Conservation (phyloP, 2,329 filamentous ascomycete species). For the Colletotrichum sp. region DNA sequence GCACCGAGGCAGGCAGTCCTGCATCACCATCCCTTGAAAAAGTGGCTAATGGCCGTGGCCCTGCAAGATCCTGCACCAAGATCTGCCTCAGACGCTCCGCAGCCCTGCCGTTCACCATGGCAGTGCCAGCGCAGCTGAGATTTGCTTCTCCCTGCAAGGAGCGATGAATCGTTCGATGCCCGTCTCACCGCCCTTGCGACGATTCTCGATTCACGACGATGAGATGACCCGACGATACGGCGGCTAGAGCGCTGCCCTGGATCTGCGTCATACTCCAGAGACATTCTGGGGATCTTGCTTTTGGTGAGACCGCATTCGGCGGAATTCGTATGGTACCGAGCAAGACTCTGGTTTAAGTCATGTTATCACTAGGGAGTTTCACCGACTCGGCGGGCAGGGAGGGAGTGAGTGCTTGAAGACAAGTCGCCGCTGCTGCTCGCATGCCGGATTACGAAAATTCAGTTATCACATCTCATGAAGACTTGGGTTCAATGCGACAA, state of each 20-base stretch:
- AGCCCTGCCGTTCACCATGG: neutral
- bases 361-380: neutral
- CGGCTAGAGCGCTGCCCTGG: neutral
- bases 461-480: neutral
- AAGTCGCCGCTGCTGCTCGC: neutral
- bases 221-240: neutral
- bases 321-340: neutral
- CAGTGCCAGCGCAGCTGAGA: neutral
- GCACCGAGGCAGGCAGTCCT: neutral
- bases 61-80: slow-evolving; percentile 17
- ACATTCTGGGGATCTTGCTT: neutral
- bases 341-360: neutral
- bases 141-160: slow-evolving; percentile 4
- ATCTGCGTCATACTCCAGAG: neutral
- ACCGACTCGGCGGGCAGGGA: neutral
- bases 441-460: neutral
- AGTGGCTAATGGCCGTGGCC: neutral
- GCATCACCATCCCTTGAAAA: neutral
- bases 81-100: neutral
- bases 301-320: neutral
- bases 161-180: neutral
- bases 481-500: neutral
- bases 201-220: neutral
- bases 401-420: neutral
- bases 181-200: neutral